Base-by-base conservation (phyloP, 495 filamentous ascomycete species). In the Aspergillus ostianus region DNA sequence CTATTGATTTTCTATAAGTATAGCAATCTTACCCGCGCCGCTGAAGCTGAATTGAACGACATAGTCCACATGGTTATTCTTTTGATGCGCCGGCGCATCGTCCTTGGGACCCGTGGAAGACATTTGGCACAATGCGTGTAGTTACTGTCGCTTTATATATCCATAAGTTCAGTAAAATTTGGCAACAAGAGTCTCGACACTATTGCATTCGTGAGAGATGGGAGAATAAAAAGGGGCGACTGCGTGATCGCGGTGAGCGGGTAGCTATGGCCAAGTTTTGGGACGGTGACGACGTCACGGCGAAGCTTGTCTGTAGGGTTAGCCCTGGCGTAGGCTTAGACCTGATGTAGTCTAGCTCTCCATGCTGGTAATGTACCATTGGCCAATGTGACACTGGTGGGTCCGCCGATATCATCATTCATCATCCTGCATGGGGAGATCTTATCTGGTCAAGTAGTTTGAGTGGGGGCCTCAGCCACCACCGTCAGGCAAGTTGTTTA, bases 41-140 rank as follows among this genome's bases (percentile, higher is more conserved):
- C 82, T 80, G 64, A 96, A 88, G 53, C 83, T 79, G 73, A 93
- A 98, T 57, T 82, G 80, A 59, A 98, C 87, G 61, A 97, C 93
- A 80, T 96, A 98, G 82, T 98, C 94, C 60, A 97, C 93, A 67
- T 89, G 79, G 64, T 86, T 78, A 60, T 89, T 90, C 26, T 41
- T 41, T 41, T 41, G 36, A 41, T 41, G 36, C 36, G 13, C 36
- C 3, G 36, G 36, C 36, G 36, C 36, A 41, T 41, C 36, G 12
- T 66, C 59, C 49, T 71, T 69, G 47, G 68, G 64, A 10, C 53
- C 58, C 17, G 64, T 27, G 49, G 71, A 68, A 53, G 72, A 68
- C 75, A 77, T 77, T 56, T 7, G 36, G 15, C 36, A 17, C 36
- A 41, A 13, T 53, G 29, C 20, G 17, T n/a, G 27, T 20, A 54